Evolutionary conservation across 371 early-diverging fungal genomes (phyloP).

Genomic region (Coemansia linderi): DNA sequence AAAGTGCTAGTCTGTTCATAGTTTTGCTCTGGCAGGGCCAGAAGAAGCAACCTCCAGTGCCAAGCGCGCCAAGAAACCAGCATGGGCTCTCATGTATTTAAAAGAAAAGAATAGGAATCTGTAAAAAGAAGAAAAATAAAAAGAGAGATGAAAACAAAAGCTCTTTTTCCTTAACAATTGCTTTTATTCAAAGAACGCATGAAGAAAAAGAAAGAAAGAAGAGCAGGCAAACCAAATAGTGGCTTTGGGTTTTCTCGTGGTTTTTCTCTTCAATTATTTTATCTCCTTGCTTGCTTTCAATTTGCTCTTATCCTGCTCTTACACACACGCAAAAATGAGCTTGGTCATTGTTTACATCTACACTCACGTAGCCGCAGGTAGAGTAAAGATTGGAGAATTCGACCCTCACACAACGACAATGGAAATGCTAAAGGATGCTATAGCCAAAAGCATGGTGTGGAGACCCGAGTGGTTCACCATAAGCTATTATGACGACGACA

Average conservation of each 20-base stretch:
- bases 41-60: too few species aligned
- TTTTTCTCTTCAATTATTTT: not conserved
- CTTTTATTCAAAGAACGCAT: not conserved
- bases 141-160: not conserved
- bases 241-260: not conserved
- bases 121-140: not conserved
- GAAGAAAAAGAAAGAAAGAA: not conserved
- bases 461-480: not conserved
- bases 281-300: not conserved
- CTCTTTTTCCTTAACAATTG: not conserved
- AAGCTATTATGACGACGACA: not conserved
- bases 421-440: not conserved
- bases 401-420: not conserved
- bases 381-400: slow-evolving; percentile 1
- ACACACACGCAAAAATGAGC: not conserved
- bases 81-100: too few species aligned
- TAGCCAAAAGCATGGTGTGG: slow-evolving; percentile 1
- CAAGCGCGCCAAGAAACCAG: too few species aligned
- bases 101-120: not conserved
- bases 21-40: too few species aligned
- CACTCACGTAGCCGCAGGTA: not conserved
- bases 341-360: not conserved
- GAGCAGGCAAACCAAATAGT: not conserved
- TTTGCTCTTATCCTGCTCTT: not conserved
- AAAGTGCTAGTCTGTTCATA: too few species aligned